Evolutionary conservation across 2,329 filamentous ascomycete species (phyloP).

Genomic region (Monilinia fructicola): DNA sequence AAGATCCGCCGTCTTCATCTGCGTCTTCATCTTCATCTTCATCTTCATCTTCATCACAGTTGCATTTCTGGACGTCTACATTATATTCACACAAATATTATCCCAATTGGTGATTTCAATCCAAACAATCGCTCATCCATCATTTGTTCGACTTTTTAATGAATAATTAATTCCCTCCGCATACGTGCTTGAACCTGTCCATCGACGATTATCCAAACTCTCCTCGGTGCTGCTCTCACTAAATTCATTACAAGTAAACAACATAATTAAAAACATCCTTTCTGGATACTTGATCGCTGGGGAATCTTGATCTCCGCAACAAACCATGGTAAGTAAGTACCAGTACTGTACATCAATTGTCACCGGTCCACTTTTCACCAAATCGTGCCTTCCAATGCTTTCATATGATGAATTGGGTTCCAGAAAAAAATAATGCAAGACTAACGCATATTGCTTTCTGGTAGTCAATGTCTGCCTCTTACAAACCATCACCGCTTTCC

Average conservation of each 20-base stretch:
- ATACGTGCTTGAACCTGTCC: neutral
- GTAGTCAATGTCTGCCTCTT: constrained; percentile 46
- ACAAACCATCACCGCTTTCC: constrained; percentile 70
- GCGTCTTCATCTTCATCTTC: neutral
- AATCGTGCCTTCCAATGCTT: constrained; percentile 19
- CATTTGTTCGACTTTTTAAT: neutral
- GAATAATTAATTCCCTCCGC: neutral
- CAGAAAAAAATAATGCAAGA: constrained; percentile 16
- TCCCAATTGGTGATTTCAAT: too few relatives aligned
- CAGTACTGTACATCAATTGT: too few relatives aligned
- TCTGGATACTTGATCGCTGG: constrained; percentile 5
- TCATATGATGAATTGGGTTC: constrained; percentile 13
- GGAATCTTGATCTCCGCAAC: constrained; percentile 18
- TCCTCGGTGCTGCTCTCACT: neutral
- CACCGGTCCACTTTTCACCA: constrained; percentile 20
- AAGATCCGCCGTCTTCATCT: neutral
- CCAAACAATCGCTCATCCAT: too few relatives aligned
- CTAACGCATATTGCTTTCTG: constrained; percentile 13
- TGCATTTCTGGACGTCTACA: too few relatives aligned
- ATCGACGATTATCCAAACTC: neutral
- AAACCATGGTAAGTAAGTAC: constrained; percentile 25
- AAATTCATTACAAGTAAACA: neutral
- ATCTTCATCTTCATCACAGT: neutral
- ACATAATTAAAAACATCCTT: neutral
- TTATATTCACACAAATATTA: too few relatives aligned